These are phyloP conservation scores for Ganoderma lucidum DNA, from an alignment of 1,284 basidiomycete species.

Conservation along the genomic window DNA sequence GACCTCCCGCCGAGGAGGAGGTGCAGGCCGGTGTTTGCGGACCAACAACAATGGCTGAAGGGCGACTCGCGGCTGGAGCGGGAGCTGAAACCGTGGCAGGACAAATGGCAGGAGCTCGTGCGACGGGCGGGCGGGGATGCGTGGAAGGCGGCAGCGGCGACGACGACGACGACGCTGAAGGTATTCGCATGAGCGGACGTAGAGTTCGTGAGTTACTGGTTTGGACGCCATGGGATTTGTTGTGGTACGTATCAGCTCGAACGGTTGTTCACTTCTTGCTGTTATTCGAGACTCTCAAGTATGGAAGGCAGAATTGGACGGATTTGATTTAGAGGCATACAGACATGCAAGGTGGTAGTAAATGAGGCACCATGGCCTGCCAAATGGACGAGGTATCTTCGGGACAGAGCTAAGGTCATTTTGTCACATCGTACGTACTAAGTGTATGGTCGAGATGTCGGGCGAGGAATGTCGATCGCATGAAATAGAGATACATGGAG, in stretches of 20 bases:
- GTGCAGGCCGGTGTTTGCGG: slow-evolving; percentile 36
- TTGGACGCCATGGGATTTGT: background rate
- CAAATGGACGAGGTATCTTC: no score
- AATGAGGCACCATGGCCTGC: background rate
- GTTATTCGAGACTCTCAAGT: background rate
- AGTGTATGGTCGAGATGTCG: background rate
- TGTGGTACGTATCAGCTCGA: background rate
- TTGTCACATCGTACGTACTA: background rate
- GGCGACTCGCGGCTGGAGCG: slow-evolving; percentile 36
- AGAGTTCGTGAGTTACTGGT: background rate
- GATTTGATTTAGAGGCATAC: background rate
- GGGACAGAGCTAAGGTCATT: background rate
- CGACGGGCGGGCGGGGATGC: slow-evolving; percentile 29
- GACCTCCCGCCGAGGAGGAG: slow-evolving; percentile 26
- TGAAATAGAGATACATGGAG: background rate
- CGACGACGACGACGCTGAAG: background rate
- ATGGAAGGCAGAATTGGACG: no score
- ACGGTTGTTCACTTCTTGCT: no score
- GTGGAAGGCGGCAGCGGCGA: slow-evolving; percentile 26
- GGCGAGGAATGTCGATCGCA: background rate
- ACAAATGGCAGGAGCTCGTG: slow-evolving; percentile 28
- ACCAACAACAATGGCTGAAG: slow-evolving; percentile 39
- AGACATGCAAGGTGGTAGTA: background rate
- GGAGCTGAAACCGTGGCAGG: slow-evolving; percentile 33
- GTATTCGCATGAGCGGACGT: background rate